Evolutionary conservation across 2,329 filamentous ascomycete genomes (phyloP), one percentile per base, ranked within the genome.

Genomic region (Phaeophleospora eucalypticola): DNA sequence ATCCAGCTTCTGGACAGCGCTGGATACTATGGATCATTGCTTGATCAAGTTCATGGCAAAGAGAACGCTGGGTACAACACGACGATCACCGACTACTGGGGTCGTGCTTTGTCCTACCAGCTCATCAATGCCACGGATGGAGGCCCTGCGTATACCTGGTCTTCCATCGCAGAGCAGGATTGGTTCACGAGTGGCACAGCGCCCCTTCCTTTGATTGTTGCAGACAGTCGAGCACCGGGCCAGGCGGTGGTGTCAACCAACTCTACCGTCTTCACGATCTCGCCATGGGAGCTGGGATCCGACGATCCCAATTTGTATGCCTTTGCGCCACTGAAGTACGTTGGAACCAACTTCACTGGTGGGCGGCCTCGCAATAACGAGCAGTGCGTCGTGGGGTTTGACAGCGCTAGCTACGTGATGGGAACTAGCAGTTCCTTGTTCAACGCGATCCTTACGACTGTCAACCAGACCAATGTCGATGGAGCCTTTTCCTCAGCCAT

Each of bases 371-470:
- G 78, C 0, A 63, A 71, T 9, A 65, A 74, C 45, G 76, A 78
- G 36, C 64, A 69, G 20, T 95, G 90, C 61, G 77, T 94, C 14
- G 74, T 78, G 6, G 90, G 90, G 1, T 89, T 89, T 53, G 90
- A 95, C 68, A 89, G 89, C 58, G 79, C 79, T 18, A 87, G 87
- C 4, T 95, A 80, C 62, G 73, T 95, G 19, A 89, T 95, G 81
- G 89, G 89, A 41, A 95, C 89, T 0, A 89, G 84, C 17, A 88
- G 84, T 1, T 85, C 86, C 0, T 75, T 95, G 2, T 95, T 95
- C 76, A 95, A 95, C 70, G 74, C 82, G 58, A 79, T 87, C 58
- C 69, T 95, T 15, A 73, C 89, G 2, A 69, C 80, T 9, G 72
- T 91, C 45, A 78, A 87, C 54, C 66, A 64, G 29, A 58, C 64